Base-by-base conservation (phyloP, 228 moss, liverwort and hornwort species). In the Sphagnum fallax region DNA sequence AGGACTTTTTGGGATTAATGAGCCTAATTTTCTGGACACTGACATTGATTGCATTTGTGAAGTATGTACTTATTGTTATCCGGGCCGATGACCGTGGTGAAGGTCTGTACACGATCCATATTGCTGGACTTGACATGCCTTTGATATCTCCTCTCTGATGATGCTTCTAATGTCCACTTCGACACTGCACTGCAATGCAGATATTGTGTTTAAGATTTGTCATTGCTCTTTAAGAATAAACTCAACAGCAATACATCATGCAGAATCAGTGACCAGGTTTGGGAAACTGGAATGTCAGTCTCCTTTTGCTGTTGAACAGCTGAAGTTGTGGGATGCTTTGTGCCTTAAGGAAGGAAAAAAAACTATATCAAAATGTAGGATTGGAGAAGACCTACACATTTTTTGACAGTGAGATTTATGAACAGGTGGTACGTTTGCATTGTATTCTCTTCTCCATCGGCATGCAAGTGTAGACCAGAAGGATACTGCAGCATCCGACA, bases 11-110 rank as follows among this genome's bases (percentile, higher is more conserved):
- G 51, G 91, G 87, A 32, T 74, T 92, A 32, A 52, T 89, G 49
- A 87, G 91, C 67, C 82, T 92, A 58, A 83, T 92, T 65, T 87
- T 92, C 78, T 92, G 91, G 91, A 92, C 91, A n/a, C 50, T 89
- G 65, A 87, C 91, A 51, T 75, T 92, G 72, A 89, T 92, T 68
- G 78, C 89, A 10, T 58, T 92, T 49, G 66, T 78, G 51, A 92
- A 92, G 65, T 92, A 92, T 67, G 80, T 87, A 4, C 69, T 85
- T 62, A 89, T 92, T 67, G 84, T 89, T 63, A 70, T 89, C 18
- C 78, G 70, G 71, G 91, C 87, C 6, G 89, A 92, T 65, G 89
- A 89, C 74, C 85, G 85, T 65, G 91, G 91, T 72, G 91, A 92
- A 92, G 91, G 91, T 92, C 55, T 32, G 32, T 32, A 32, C 32